A percentile compares a stretch with the other conserved stretches of the same genome.
These are phyloP conservation scores for Acer saccharum DNA, from an alignment of 345 rosid genomes.

Conservation along the genomic window DNA sequence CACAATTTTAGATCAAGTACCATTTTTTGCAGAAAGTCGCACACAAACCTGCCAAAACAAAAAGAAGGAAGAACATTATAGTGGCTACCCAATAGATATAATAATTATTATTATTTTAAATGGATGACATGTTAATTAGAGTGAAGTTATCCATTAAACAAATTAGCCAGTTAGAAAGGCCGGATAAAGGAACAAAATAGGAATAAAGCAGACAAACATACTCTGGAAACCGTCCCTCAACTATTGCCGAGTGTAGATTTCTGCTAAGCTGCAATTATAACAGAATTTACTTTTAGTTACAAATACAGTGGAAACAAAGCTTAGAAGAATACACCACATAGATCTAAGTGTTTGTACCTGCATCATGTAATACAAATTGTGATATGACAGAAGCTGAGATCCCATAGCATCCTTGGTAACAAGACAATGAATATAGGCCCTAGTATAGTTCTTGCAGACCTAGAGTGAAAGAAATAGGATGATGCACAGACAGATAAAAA, in stretches of 20 bases:
- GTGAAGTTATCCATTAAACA: neutral
- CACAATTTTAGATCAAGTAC: slow-evolving; percentile 30
- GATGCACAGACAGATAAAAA: neutral
- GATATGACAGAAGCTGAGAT: slow-evolving; percentile 79
- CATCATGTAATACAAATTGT: slow-evolving; percentile 75
- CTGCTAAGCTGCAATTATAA: slow-evolving; percentile 62
- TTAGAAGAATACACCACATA: neutral
- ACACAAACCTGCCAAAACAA: slow-evolving; percentile 57
- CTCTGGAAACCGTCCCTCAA: slow-evolving; percentile 64
- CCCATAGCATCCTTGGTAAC: slow-evolving; percentile 87
- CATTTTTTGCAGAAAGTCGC: slow-evolving; percentile 73
- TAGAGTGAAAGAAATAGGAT: slow-evolving; percentile 24
- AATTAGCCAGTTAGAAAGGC: neutral
- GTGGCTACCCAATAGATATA: neutral
- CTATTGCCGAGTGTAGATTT: slow-evolving; percentile 62
- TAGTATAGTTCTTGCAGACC: slow-evolving; percentile 79
- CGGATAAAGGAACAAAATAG: neutral
- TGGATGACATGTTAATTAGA: neutral
- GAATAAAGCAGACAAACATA: slow-evolving; percentile 37
- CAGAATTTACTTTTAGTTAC: slow-evolving; percentile 2
- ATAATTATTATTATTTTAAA: neutral
- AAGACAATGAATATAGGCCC: slow-evolving; percentile 76
- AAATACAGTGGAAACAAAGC: slow-evolving; percentile 11
- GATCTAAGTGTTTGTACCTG: slow-evolving; percentile 31
- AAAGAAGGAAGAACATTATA: neutral